Base-by-base conservation (phyloP, 202 grass and related monocot genomes). In the Elaeis oleifera region DNA sequence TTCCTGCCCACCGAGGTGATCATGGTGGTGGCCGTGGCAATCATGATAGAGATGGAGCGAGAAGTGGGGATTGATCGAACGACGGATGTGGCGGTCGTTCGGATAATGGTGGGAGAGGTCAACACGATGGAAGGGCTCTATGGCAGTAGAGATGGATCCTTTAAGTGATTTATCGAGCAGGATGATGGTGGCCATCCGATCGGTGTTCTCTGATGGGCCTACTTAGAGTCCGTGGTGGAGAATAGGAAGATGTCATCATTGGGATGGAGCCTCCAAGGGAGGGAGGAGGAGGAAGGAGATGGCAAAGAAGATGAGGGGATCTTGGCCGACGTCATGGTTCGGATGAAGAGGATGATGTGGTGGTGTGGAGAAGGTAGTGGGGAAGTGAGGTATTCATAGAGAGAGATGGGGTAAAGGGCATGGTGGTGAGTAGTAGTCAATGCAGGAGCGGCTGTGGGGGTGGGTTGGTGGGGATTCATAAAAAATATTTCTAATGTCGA, bases 91-190 rank as follows among this genome's bases (percentile, higher is more conserved):
- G 56, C 86, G 73, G 48, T 19, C 15, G 15, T 75, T 63, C 2
- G 76, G 87, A 3, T 65, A 66, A 58, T 59, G 71, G 17, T 71
- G 56, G 6, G 78, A 62, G 51, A 74, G 74, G 50, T 29, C 71
- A 5, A 68, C 49, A 21, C 51, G 51, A 21, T 21, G 63, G 60
- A 85, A 53, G 49, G 44, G 5, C 6, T 63, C 64, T 16, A 4
- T n/a, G 27, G 28, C 17, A 0, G 31, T 4, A 18, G 25, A 16
- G 51, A 18, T n/a, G 16, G 50, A 26, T 25, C 18, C 51, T 0
- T 1, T 7, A 55, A 36, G 3, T 20, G 56, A n/a, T 57, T 70
- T 1, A 1, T 50, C 17, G 15, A 18, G 16, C 56, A 23, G 2
- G 39, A 23, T 5, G 53, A 53, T 14, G 32, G 15, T 1, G 49